Base-by-base conservation (phyloP, 345 rosid genomes). In the Brassica juncea region DNA sequence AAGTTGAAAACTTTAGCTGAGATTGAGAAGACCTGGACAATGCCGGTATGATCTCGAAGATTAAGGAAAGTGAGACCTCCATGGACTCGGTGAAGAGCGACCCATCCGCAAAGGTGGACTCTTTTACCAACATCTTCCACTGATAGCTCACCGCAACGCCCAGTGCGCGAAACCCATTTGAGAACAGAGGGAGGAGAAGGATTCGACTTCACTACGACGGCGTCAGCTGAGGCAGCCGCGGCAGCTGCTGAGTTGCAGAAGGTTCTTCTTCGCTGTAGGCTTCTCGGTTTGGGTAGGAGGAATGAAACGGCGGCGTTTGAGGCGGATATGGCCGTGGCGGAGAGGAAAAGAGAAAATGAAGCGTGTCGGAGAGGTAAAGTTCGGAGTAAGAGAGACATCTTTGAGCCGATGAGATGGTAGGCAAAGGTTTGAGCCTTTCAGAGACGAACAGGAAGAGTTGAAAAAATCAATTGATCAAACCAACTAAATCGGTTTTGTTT, bases 61-160 rank as follows among this genome's bases (percentile, higher is more conserved):
- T 90, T 95, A 82, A 95, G 84, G 83, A 95, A 93, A 70, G 98
- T 89, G 74, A 95, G 96, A 10, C 93, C 93, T 11, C 96, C 98
- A 39, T 95, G 99, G 73, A 90, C 89, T 60, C 99, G 79, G 71
- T 90, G 98, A 52, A 90, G 87, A 2, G 99, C 99, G 47, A 95
- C 99, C 99, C 98, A 95, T 2, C 98, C 99, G 35, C 98, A 93
- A 68, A 95, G 96, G 66, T 86, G 87, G 79, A 95, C 97, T 67
- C 92, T 86, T 77, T 82, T 84, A 15, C 98, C 98, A 47, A 91
- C 91, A 77, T 93, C 94, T 0, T 81, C 81, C 3, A 75, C 62
- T 30, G 92, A 86, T 82, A 92, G 82, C 14, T 89, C 83, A 2
- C 99, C 98, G 63, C 98, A 95, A 8, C 83, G 74, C 2, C 63